phyloP scores from a whole-genome alignment of 2,329 filamentous ascomycete genomes.

The Didymella pinodella region DNA sequence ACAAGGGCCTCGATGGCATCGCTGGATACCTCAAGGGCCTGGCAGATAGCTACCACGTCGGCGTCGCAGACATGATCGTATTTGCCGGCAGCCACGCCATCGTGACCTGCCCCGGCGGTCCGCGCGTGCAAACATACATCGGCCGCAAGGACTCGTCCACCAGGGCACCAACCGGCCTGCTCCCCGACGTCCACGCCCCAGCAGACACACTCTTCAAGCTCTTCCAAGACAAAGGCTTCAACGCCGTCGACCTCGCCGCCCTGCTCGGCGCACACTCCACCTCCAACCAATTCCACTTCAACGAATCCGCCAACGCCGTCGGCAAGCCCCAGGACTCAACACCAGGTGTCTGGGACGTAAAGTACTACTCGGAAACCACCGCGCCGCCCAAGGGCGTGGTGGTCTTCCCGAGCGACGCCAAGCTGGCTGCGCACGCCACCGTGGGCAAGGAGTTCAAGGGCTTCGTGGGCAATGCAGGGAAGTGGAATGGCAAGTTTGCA shows the following conservation, averaged over 20 bases:
- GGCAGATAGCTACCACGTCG: constrained; percentile 46
- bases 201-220: constrained; percentile 24
- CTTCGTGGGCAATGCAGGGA: constrained; percentile 45
- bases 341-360: constrained; percentile 37
- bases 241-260: constrained; percentile 37
- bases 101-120: constrained; percentile 27
- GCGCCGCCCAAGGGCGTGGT: constrained; percentile 34
- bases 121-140: constrained; percentile 21
- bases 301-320: constrained; percentile 14
- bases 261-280: constrained; percentile 38
- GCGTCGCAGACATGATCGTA: constrained; percentile 22
- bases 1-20: constrained; percentile 55
- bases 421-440: constrained; percentile 35
- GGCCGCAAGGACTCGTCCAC: constrained; percentile 26
- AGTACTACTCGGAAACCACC: constrained; percentile 37
- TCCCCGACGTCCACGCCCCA: constrained; percentile 20
- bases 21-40: constrained; percentile 45
- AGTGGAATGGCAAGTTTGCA: constrained; percentile 47
- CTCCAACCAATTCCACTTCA: constrained; percentile 31
- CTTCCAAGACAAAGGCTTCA: constrained; percentile 36
- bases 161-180: constrained; percentile 14
- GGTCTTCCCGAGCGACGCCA: constrained; percentile 44
- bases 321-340: constrained; percentile 35
- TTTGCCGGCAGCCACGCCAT: constrained; percentile 27
- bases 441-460: constrained; percentile 48